Evolutionary conservation across 2,329 filamentous ascomycete genomes (phyloP).

Genomic region (Coleophoma cylindrospora): DNA sequence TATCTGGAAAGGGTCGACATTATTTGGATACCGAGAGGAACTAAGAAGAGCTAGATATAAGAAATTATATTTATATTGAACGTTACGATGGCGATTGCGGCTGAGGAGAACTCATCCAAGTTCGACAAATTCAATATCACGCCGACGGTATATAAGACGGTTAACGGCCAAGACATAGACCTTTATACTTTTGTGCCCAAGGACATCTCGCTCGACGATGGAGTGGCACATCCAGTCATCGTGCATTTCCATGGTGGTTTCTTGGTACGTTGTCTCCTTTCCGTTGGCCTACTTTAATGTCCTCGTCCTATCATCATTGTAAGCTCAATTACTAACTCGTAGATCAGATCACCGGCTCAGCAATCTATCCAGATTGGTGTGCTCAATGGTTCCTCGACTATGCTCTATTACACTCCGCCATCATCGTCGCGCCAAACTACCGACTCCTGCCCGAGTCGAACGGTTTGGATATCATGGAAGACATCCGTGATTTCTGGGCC

Average conservation of each 20-base stretch:
- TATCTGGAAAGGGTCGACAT: too few relatives aligned
- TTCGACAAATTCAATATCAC: constrained; percentile 6
- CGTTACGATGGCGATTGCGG: too few relatives aligned
- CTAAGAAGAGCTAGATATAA: too few relatives aligned
- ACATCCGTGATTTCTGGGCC: constrained; percentile 41
- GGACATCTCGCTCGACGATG: background rate
- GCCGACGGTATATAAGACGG: constrained; percentile 10
- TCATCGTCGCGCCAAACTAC: constrained; percentile 42
- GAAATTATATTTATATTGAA: too few relatives aligned
- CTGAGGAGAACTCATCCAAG: background rate
- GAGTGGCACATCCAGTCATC: constrained; percentile 7
- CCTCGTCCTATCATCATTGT: background rate
- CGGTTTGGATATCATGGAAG: constrained; percentile 39
- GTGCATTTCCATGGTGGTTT: constrained; percentile 13
- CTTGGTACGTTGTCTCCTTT: constrained; percentile 2
- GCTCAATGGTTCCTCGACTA: constrained; percentile 32
- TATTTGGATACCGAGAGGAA: too few relatives aligned
- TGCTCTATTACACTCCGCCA: constrained; percentile 31
- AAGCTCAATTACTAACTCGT: background rate
- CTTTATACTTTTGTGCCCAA: constrained; percentile 10
- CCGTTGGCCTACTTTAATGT: background rate
- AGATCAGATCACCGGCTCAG: constrained; percentile 3
- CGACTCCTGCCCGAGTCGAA: constrained; percentile 44
- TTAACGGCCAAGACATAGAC: constrained; percentile 9
- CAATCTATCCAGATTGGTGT: constrained; percentile 19